These are phyloP conservation scores for Grigorovia jiainica DNA, from an alignment of 805 yeast species.

Conservation along the genomic window DNA sequence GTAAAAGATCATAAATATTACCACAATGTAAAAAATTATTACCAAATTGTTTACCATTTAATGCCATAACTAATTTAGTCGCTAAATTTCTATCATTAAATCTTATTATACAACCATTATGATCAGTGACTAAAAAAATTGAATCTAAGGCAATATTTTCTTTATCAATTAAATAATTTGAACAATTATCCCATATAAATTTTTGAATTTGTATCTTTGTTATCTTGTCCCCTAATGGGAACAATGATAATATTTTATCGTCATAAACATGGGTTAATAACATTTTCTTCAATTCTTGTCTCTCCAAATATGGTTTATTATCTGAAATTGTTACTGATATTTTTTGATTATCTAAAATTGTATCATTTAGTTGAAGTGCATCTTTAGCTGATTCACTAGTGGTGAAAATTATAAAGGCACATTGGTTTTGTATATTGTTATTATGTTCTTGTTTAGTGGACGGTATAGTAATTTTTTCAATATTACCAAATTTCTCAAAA, in stretches of 20 bases:
- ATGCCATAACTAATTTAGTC: conserved; percentile 40
- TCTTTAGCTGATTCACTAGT: conserved; percentile 35
- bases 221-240: conserved; percentile 23
- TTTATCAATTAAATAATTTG: conserved; percentile 19
- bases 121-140: conserved; percentile 38
- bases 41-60: conserved; percentile 34
- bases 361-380: conserved; percentile 37
- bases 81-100: conserved; percentile 36
- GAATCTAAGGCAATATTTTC: conserved; percentile 9
- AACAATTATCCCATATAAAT: conserved; percentile 9
- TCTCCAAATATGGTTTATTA: conserved; percentile 29
- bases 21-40: conserved; percentile 29
- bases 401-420: conserved; percentile 51
- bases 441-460: too few species aligned
- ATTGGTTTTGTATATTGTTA: too few species aligned
- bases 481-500: conserved; percentile 42
- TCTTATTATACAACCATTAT: conserved; percentile 41
- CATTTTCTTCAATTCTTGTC: conserved; percentile 25
- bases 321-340: conserved; percentile 44
- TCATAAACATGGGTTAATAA: conserved; percentile 11
- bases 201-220: conserved; percentile 14
- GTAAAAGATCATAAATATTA: conserved; percentile 25
- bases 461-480: conserved; percentile 38
- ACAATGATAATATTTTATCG: conserved; percentile 15
- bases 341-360: conserved; percentile 36